Evolutionary conservation across 768 basidiomycete species (phyloP).

Genomic region (Galerina marginata): DNA sequence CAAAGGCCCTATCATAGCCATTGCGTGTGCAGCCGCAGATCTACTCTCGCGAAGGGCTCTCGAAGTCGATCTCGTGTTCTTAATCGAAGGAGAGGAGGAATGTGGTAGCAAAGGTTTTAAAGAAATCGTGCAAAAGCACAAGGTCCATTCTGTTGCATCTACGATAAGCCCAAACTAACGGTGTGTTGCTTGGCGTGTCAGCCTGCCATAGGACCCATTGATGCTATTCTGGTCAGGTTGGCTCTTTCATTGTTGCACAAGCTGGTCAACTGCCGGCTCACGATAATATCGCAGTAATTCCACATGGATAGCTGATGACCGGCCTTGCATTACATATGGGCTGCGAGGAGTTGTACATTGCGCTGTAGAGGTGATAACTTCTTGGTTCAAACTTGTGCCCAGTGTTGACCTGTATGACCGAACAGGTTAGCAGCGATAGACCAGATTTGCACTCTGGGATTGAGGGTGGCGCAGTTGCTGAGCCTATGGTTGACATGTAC

Average conservation of each 20-base stretch:
- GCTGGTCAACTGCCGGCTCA: not conserved
- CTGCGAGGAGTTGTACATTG: slow-evolving; percentile 94
- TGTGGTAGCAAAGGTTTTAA: slow-evolving; percentile 88
- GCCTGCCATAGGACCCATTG: slow-evolving; percentile 84
- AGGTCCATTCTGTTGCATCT: slow-evolving; percentile 47
- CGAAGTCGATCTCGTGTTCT: slow-evolving; percentile 84
- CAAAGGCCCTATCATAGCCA: slow-evolving; percentile 93
- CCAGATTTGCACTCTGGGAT: slow-evolving; percentile 94
- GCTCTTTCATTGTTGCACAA: not conserved
- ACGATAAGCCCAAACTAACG: not conserved
- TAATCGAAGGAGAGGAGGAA: slow-evolving; percentile 98
- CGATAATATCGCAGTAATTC: slow-evolving; percentile 68
- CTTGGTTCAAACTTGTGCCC: not conserved
- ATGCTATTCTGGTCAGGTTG: slow-evolving; percentile 88
- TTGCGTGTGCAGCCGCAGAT: slow-evolving; percentile 88
- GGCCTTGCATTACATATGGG: slow-evolving; percentile 95
- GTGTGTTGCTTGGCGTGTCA: slow-evolving; percentile 31
- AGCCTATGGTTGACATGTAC: slow-evolving; percentile 95
- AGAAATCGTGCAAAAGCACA: slow-evolving; percentile 75
- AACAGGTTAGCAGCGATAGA: slow-evolving; percentile 68
- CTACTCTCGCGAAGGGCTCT: slow-evolving; percentile 75
- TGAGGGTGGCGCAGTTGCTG: slow-evolving; percentile 85
- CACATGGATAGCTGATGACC: slow-evolving; percentile 93
- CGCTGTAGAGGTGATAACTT: slow-evolving; percentile 61
- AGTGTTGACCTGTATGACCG: not conserved